Percentiles rank a stretch among this genome's conserved stretches.
phyloP scores from a whole-genome alignment of 257 asterid genomes.

The Solanum gandarillasii region DNA sequence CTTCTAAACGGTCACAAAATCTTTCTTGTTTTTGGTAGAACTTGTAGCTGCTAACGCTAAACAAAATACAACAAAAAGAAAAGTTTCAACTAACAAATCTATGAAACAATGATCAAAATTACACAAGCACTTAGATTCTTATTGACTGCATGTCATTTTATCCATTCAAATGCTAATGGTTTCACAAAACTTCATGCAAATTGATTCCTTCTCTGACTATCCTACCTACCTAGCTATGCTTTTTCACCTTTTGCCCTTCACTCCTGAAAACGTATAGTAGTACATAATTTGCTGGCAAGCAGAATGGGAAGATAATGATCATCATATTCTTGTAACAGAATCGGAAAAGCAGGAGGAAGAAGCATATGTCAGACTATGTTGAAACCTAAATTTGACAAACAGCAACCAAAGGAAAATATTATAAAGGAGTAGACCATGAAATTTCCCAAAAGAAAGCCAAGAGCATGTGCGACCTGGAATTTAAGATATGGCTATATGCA shows the following conservation, averaged over 20 bases:
- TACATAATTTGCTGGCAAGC: neutral
- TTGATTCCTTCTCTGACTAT: neutral
- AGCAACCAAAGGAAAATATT: neutral
- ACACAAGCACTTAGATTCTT: neutral
- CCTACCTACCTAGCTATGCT: neutral
- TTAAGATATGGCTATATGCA: neutral
- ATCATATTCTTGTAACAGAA: neutral
- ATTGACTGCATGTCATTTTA: neutral
- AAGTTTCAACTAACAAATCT: neutral
- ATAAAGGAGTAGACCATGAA: neutral
- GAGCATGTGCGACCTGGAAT: neutral
- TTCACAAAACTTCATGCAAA: neutral
- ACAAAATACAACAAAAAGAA: neutral
- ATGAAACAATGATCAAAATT: neutral
- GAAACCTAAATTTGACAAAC: neutral
- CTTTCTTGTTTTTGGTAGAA: neutral
- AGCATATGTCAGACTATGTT: neutral
- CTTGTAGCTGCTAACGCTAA: neutral
- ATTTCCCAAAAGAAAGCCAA: neutral
- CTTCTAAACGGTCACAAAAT: neutral
- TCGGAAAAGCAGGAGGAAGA: neutral
- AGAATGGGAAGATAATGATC: neutral
- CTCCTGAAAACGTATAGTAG: neutral
- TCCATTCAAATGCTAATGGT: neutral
- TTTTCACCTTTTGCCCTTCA: neutral